phyloP scores from a whole-genome alignment of 768 basidiomycete genomes.

The Pulveroboletus sp. region DNA sequence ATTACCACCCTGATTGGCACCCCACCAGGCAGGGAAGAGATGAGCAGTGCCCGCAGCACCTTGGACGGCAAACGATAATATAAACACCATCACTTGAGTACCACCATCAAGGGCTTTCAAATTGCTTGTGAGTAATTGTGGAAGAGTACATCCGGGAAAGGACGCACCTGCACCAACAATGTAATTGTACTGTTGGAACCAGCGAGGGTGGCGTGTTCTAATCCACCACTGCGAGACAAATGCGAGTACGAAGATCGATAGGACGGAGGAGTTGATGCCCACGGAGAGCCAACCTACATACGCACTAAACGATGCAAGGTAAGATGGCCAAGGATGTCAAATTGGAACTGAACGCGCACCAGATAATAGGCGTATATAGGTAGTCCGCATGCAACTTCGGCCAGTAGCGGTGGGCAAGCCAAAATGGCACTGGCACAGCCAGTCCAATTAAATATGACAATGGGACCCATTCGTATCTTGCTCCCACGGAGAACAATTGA shows the following conservation, averaged over 20 bases:
- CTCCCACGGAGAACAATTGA: constrained; percentile 32
- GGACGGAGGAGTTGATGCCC: not conserved
- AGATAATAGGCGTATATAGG: constrained; percentile 30
- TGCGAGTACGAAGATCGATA: not conserved
- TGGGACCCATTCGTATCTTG: constrained; percentile 39
- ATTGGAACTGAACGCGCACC: constrained; percentile 13
- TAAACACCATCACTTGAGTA: constrained; percentile 54
- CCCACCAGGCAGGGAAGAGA: constrained; percentile 59
- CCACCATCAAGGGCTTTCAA: constrained; percentile 36
- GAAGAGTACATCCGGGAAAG: not conserved
- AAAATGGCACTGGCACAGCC: constrained; percentile 39
- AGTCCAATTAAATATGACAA: constrained; percentile 34
- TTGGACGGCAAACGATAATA: constrained; percentile 48
- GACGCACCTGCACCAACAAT: constrained; percentile 39
- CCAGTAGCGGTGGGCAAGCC: constrained; percentile 36
- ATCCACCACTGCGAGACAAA: constrained; percentile 35
- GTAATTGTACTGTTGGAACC: constrained; percentile 38
- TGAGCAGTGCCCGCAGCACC: constrained; percentile 49
- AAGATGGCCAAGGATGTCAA: not conserved
- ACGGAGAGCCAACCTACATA: too few relatives aligned
- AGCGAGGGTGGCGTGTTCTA: constrained; percentile 32
- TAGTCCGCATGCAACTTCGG: constrained; percentile 29
- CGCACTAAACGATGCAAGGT: too few relatives aligned
- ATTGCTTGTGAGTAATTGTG: not conserved
- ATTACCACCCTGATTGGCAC: constrained; percentile 51